Conservation (phyloP, 129 eudicot genomes). For the Centrapalus pauciflorus region DNA sequence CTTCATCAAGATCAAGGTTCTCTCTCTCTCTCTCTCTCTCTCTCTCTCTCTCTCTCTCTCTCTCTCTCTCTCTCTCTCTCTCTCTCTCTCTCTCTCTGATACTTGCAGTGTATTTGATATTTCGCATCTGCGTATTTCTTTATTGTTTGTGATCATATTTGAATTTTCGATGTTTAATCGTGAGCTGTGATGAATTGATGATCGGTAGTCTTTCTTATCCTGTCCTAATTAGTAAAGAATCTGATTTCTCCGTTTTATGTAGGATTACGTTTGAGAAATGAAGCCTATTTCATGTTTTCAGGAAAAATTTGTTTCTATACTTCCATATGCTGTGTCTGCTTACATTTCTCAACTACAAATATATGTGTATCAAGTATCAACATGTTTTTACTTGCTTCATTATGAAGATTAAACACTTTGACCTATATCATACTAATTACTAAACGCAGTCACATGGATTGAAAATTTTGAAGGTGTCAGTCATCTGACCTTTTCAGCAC, state of each 20-base stretch:
- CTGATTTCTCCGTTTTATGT: background rate
- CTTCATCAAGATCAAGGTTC: constrained; percentile 11
- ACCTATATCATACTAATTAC: background rate
- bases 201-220: background rate
- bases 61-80: too few relatives aligned
- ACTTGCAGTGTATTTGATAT: background rate
- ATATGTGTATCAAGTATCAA: background rate
- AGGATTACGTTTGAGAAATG: background rate
- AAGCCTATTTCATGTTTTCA: background rate
- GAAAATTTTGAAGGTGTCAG: too few relatives aligned
- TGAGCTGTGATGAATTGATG: constrained; percentile 13
- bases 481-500: too few relatives aligned
- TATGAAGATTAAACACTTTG: background rate
- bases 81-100: background rate
- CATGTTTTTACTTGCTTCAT: background rate
- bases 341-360: background rate
- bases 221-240: background rate
- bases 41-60: background rate
- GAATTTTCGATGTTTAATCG: background rate
- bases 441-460: background rate
- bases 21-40: background rate
- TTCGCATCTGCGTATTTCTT: background rate
- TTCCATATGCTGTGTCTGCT: background rate
- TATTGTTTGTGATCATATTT: background rate
- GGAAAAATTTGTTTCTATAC: background rate